Evolutionary conservation across 139 green algal species (phyloP), one percentile per base, ranked within the genome.

Genomic region (Tetradesmus lagerheimii): DNA sequence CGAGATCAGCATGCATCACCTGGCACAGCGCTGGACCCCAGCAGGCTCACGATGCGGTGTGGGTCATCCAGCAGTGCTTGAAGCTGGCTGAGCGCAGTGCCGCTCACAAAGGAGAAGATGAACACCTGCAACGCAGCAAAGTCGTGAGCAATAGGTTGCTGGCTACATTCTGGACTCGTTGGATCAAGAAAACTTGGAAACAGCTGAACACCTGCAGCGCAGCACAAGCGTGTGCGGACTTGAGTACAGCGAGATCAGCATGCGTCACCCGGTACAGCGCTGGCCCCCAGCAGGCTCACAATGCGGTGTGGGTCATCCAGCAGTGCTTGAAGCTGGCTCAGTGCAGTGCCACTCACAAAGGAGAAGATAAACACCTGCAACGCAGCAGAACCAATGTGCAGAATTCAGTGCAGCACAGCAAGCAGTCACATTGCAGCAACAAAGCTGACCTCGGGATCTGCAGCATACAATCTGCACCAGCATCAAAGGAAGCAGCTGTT

Each of bases 11-110:
- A n/a, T n/a, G n/a, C n/a, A n/a, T n/a, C n/a, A n/a, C n/a, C n/a
- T n/a, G n/a, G n/a, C n/a, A n/a, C n/a, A n/a, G 93, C 95, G 6
- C 91, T 92, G 0, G 91, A 93, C 47, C 96, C 96, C 25, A 97
- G 83, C 39, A 97, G 80, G 43, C 87, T 95, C 45, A 97, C 39
- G 27, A 96, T 91, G 20, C 85, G 85, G 39, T 64, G 66, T 4
- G 96, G 95, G 67, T 95, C 86, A 29, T 93, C 92, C 38, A 90
- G 39, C 37, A 94, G 75, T 29, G 85, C 74, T 38, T 92, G 83
- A 20, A 94, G 76, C 83, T 95, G 93, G 12, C 71, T 92, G 25
- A 94, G 85, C 62, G 94, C 89, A 31, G 85, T 90, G 47, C 92
- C 91, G 50, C 91, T 91, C 0, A 97, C 86, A 74, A 95, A 95